A percentile compares a stretch with the other conserved stretches of the same genome.
These are phyloP conservation scores for Pyrenopolyporus hunteri DNA, from an alignment of 495 filamentous ascomycete species.

Conservation along the genomic window DNA sequence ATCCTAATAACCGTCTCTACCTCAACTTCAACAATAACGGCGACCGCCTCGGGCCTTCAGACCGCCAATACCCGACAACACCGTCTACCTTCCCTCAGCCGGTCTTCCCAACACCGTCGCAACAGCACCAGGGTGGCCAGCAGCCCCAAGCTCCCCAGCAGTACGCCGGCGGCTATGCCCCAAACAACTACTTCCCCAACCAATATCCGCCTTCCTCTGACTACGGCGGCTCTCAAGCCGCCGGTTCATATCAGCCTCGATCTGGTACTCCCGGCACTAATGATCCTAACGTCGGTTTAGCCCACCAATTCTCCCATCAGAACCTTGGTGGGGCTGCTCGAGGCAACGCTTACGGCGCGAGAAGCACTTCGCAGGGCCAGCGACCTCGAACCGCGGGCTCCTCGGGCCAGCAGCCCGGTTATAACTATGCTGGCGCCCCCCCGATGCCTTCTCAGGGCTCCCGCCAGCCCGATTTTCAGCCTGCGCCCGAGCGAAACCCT, in stretches of 20 bases:
- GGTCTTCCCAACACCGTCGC: constrained; percentile 63
- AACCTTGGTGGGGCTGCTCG: constrained; percentile 77
- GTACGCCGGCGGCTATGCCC: constrained; percentile 54
- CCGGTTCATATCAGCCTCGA: constrained; percentile 61
- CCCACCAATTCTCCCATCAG: constrained; percentile 96
- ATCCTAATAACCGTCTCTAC: constrained; percentile 67
- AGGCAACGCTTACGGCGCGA: constrained; percentile 67
- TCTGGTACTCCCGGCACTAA: constrained; percentile 62
- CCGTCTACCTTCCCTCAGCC: constrained; percentile 96
- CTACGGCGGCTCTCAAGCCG: constrained; percentile 27
- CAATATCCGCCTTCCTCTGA: constrained; percentile 34
- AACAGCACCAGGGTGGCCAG: constrained; percentile 57
- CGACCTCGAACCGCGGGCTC: constrained; percentile 81
- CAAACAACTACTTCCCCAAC: constrained; percentile 68
- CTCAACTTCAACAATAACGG: constrained; percentile 76
- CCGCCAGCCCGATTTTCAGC: constrained; percentile 55
- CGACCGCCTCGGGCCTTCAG: constrained; percentile 67
- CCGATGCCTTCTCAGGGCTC: constrained; percentile 59
- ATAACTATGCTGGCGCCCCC: constrained; percentile 69
- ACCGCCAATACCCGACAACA: constrained; percentile 92
- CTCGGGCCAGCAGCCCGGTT: constrained; percentile 60
- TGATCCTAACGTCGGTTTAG: constrained; percentile 82
- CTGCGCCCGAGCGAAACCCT: constrained; percentile 72
- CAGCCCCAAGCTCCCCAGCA: constrained; percentile 52
- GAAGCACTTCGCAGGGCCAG: constrained; percentile 72